A percentile compares a stretch with the other conserved stretches of the same genome.
phyloP scores from a whole-genome alignment of 2,329 filamentous ascomycete species.

The Penicillium sp. region DNA sequence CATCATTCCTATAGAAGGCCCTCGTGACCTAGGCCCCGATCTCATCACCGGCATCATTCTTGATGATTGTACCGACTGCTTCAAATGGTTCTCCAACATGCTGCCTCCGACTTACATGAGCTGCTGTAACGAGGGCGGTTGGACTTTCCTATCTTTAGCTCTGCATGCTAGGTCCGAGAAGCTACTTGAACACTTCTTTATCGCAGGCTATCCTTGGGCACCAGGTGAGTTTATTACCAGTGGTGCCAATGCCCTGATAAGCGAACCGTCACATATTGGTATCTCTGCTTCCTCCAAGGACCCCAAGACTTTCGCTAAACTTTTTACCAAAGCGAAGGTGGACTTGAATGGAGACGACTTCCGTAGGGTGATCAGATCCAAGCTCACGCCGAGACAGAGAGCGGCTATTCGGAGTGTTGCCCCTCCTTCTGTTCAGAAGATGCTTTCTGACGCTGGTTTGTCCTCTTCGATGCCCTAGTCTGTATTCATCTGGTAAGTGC shows the following conservation, averaged over 20 bases:
- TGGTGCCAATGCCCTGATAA: neutral
- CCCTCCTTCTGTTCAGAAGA: neutral
- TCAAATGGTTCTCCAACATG: conserved; percentile 3
- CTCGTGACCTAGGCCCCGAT: neutral
- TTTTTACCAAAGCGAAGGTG: neutral
- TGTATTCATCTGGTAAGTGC: neutral
- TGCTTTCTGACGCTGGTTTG: neutral
- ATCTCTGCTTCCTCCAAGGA: neutral
- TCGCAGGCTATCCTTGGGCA: neutral
- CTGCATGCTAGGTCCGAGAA: neutral
- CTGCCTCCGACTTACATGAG: neutral
- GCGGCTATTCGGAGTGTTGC: conserved; percentile 2
- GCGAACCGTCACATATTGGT: neutral
- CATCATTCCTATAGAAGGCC: neutral
- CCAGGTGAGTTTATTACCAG: neutral
- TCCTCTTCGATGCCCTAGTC: neutral
- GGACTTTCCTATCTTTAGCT: conserved; percentile 15
- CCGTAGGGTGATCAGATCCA: neutral
- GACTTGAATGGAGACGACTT: neutral
- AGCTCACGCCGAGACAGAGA: neutral
- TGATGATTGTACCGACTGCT: conserved; percentile 15
- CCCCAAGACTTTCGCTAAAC: neutral
- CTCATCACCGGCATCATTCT: conserved; percentile 11
- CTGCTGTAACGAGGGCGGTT: conserved; percentile 16
- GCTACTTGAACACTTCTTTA: neutral